Evolutionary conservation across 768 basidiomycete species (phyloP).

Genomic region (Coprinopsis strossmayeri): DNA sequence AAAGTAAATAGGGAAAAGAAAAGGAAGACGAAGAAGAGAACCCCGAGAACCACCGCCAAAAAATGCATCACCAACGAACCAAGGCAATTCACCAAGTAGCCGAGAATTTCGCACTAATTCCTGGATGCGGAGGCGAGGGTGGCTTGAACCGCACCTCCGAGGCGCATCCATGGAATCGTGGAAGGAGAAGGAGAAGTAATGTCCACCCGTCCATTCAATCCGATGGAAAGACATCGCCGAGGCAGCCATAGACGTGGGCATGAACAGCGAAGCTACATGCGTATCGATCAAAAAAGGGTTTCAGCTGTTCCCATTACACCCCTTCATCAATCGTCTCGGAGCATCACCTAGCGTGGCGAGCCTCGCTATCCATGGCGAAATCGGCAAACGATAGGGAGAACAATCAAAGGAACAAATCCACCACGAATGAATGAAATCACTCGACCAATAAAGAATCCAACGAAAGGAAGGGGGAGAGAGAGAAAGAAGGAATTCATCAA

Average conservation of each 20-base stretch:
- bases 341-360: not conserved
- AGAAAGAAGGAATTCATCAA: not conserved
- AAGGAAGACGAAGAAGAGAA: not conserved
- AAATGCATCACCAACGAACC: not conserved
- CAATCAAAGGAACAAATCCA: not conserved
- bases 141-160: too few species aligned
- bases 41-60: too few species aligned
- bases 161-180: too few species aligned
- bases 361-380: not conserved
- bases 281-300: not conserved
- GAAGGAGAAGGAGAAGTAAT: too few species aligned
- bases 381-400: too few species aligned
- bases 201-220: too few species aligned
- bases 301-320: not conserved
- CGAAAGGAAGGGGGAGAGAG: not conserved
- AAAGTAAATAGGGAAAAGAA: not conserved
- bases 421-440: not conserved
- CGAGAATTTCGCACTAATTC: slow-evolving; percentile 4
- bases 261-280: not conserved
- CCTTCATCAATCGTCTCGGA: not conserved
- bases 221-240: too few species aligned
- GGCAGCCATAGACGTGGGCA: not conserved
- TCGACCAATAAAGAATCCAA: not conserved
- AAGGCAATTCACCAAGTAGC: not conserved
- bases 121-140: too few species aligned